Percentiles rank a stretch among this genome's conserved stretches.
Evolutionary conservation across 305 asterid species (phyloP).

Genomic region (Caryopteris hybrid): DNA sequence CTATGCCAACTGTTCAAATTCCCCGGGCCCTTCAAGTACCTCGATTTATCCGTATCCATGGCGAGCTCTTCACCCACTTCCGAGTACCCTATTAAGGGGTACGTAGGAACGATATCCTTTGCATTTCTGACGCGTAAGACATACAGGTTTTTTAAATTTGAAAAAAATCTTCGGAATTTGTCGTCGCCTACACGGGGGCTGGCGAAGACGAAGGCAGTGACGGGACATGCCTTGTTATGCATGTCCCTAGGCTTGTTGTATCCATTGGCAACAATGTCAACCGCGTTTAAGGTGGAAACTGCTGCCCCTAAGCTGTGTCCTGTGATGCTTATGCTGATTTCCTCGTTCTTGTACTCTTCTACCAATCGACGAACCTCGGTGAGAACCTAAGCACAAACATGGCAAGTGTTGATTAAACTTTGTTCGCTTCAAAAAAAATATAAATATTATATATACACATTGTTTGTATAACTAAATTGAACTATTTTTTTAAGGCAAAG

Average conservation of each 20-base stretch:
- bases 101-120: conserved; percentile 47
- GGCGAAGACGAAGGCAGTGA: conserved; percentile 61
- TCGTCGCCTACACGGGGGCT: conserved; percentile 69
- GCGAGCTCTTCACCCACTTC: conserved; percentile 53
- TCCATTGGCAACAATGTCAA: conserved; percentile 50
- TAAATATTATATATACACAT: too few relatives aligned
- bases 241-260: conserved; percentile 39
- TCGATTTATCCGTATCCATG: conserved; percentile 49
- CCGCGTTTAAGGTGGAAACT: conserved; percentile 55
- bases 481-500: too few relatives aligned
- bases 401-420: too few relatives aligned
- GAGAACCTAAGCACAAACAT: conserved; percentile 40
- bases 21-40: conserved; percentile 49
- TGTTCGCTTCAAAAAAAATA: too few relatives aligned
- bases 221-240: conserved; percentile 47
- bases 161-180: conserved; percentile 21
- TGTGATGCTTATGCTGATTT: conserved; percentile 61
- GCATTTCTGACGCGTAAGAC: conserved; percentile 41
- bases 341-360: conserved; percentile 57
- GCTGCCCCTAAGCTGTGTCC: conserved; percentile 91
- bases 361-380: conserved; percentile 53
- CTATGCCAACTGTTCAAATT: conserved; percentile 36
- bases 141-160: conserved; percentile 23
- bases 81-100: conserved; percentile 38
- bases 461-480: too few relatives aligned